These are phyloP conservation scores for Colletotrichum godetiae DNA, from an alignment of 2,329 filamentous ascomycete species.

Conservation along the genomic window DNA sequence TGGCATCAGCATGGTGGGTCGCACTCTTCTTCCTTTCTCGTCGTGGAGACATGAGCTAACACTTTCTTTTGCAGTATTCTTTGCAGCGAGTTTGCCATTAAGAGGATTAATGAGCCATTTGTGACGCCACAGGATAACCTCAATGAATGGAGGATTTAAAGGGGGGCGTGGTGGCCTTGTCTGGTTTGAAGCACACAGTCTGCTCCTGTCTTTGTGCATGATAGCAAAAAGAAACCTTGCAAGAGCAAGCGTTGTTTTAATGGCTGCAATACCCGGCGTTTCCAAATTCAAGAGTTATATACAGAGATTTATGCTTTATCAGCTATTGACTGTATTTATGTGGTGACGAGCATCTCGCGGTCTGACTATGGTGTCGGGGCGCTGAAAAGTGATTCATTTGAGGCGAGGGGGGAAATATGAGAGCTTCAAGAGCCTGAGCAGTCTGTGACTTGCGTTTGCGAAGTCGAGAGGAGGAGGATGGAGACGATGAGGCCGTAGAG, in stretches of 20 bases:
- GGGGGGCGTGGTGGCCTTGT: neutral
- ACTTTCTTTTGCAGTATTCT: conserved; percentile 72
- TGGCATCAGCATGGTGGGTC: conserved; percentile 86
- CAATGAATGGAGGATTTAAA: conserved; percentile 81
- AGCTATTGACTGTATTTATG: too few species aligned
- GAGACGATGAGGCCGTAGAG: conserved; percentile 60
- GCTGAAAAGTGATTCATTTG: too few species aligned
- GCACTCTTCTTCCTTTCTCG: neutral
- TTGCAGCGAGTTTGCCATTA: conserved; percentile 95
- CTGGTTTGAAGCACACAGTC: conserved; percentile 9
- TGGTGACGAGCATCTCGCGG: too few species aligned
- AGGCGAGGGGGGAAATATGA: too few species aligned
- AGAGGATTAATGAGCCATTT: conserved; percentile 93
- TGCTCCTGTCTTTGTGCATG: conserved; percentile 12
- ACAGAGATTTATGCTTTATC: too few species aligned
- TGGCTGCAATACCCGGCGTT: conserved; percentile 35
- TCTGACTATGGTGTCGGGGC: too few species aligned
- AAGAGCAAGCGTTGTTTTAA: conserved; percentile 19
- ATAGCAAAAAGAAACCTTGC: conserved; percentile 18
- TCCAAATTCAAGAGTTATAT: neutral
- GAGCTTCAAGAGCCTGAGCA: neutral
- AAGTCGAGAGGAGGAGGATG: conserved; percentile 59
- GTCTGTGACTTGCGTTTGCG: neutral
- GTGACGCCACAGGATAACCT: conserved; percentile 77
- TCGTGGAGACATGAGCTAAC: conserved; percentile 36